Base-by-base conservation (phyloP, 768 basidiomycete genomes). In the Lactarius indigo region DNA sequence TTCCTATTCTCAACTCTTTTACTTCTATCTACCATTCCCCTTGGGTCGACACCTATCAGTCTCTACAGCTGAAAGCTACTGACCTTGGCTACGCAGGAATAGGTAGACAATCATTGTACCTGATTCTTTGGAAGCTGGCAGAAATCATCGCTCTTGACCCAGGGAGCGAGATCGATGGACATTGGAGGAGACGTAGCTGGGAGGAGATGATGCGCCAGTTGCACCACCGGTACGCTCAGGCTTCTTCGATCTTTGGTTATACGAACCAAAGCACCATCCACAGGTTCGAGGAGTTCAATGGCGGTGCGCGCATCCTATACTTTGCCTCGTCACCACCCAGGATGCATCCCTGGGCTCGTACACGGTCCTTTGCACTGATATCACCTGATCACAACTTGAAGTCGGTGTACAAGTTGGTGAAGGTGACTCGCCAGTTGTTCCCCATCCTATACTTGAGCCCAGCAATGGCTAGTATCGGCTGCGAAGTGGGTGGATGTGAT, bases 381-480 rank as follows among this genome's bases (percentile, higher is more conserved):
- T 98, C 42, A 76, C 76, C 6, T 89, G 86, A 85, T 77, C 81
- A 8, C 74, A 81, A 37, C 69, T 70, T 26, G 76, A 75, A 3
- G 65, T 47, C 44, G n/a, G n/a, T n/a, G n/a, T n/a, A n/a, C 44
- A 47, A n/a, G 44, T 76, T 2, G 75, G 78, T 30, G 78, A 81
- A 1, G 78, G 82, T 35, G 79, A 79, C 5, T 60, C 75, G 23
- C 71, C 78, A 5, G 71, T 76, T 30, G 78, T 78, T 26, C 73
- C 79, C 2, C 76, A 81, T 70, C 84, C 88, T 0, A 84, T 87
- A 69, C 76, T 99, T 6, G 97, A 98, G 76, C 78, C 98, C n/a
- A 96, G 94, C 0, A 97, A 99, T 74, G 97, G 97, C 17, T 99
- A 97, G 97, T 99, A 99, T 72, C 80, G 88, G 33, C 80, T 98